Percentiles rank a stretch among this genome's conserved stretches.
These are phyloP conservation scores for Haplosporangium sp. DNA, from an alignment of 371 early-diverging fungal genomes.

Conservation along the genomic window DNA sequence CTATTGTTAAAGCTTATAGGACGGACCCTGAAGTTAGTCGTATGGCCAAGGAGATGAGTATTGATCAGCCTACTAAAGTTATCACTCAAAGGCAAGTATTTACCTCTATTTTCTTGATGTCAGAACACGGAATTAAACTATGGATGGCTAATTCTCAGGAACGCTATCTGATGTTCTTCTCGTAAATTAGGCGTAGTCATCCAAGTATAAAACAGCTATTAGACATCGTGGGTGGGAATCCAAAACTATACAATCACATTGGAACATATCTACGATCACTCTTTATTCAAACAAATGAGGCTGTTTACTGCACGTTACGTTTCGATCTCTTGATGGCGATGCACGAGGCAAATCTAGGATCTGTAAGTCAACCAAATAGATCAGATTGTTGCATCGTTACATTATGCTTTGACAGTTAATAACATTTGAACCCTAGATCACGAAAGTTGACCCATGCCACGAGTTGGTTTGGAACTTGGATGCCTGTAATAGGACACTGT, in stretches of 20 bases:
- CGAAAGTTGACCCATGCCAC: conserved; percentile 67
- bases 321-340: conserved; percentile 78
- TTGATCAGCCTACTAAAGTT: conserved; percentile 62
- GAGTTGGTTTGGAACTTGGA: conserved; percentile 76
- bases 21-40: conserved; percentile 65
- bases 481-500: conserved; percentile 72
- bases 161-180: not conserved
- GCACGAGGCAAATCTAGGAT: conserved; percentile 68
- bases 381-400: not conserved
- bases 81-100: conserved; percentile 60
- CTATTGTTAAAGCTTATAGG: conserved; percentile 56
- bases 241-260: conserved; percentile 70
- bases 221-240: conserved; percentile 66
- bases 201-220: conserved; percentile 64
- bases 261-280: conserved; percentile 67
- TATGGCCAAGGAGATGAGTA: conserved; percentile 64
- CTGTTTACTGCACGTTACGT: conserved; percentile 71
- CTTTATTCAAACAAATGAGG: conserved; percentile 68
- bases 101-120: not conserved
- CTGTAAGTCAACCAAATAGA: conserved; percentile 39
- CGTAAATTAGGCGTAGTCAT: conserved; percentile 64
- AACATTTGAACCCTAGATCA: conserved; percentile 46
- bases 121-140: too few relatives aligned
- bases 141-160: not conserved
- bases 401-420: not conserved